phyloP scores from a whole-genome alignment of 2,329 filamentous ascomycete species.

The Dendrostoma leiphaemia region DNA sequence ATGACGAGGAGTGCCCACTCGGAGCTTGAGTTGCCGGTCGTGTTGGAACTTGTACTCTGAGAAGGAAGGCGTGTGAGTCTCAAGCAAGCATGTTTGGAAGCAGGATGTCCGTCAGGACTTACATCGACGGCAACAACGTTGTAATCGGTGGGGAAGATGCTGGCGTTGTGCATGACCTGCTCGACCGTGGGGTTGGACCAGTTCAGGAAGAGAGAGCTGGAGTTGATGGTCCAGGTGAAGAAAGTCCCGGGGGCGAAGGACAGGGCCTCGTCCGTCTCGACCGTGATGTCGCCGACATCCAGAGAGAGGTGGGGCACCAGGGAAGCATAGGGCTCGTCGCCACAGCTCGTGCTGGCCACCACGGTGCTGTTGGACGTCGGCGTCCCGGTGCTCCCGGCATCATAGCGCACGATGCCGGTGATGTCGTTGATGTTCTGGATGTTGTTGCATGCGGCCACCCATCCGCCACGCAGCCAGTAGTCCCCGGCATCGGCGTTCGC shows the following conservation, averaged over 20 bases:
- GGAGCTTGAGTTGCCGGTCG: slow-evolving; percentile 1
- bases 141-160: slow-evolving; percentile 18
- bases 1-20: slow-evolving; percentile 30
- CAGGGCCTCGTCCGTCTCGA: slow-evolving; percentile 6
- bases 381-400: slow-evolving; percentile 11
- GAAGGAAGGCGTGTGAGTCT: background rate
- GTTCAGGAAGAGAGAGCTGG: slow-evolving; percentile 22
- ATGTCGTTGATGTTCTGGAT: slow-evolving; percentile 19
- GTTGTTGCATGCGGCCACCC: slow-evolving; percentile 19
- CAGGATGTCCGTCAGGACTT: background rate
- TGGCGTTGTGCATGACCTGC: slow-evolving; percentile 5
- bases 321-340: slow-evolving; percentile 23
- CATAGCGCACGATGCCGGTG: slow-evolving; percentile 28
- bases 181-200: slow-evolving; percentile 23
- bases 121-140: slow-evolving; percentile 20
- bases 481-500: slow-evolving; percentile 15
- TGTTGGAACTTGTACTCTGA: slow-evolving; percentile 11
- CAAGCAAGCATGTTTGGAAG: no score
- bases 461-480: slow-evolving; percentile 26
- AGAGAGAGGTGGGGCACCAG: slow-evolving; percentile 26
- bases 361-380: slow-evolving; percentile 15
- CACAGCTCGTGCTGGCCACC: slow-evolving; percentile 19
- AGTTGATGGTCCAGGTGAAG: slow-evolving; percentile 26
- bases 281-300: slow-evolving; percentile 18
- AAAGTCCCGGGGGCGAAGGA: slow-evolving; percentile 8